These are phyloP conservation scores for Xylaria nigripes DNA, from an alignment of 495 filamentous ascomycete genomes.

Conservation along the genomic window DNA sequence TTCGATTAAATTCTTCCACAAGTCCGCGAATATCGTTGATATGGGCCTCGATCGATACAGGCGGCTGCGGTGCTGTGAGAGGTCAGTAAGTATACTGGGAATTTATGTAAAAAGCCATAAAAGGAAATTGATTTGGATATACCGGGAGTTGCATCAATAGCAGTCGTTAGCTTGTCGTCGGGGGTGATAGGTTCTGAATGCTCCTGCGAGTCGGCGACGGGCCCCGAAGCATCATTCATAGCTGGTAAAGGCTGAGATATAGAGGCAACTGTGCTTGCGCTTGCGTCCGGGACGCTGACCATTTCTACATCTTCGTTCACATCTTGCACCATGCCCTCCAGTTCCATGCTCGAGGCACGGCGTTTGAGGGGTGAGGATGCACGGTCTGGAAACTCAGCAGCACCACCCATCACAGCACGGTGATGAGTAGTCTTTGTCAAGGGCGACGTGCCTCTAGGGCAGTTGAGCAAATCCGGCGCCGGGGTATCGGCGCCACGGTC, in stretches of 20 bases:
- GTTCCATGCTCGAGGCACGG: conserved; percentile 47
- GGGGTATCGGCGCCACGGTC: conserved; percentile 48
- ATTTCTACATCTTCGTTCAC: conserved; percentile 44
- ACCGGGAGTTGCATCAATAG: not conserved
- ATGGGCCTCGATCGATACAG: conserved; percentile 39
- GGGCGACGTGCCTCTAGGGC: conserved; percentile 33
- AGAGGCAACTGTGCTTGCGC: not conserved
- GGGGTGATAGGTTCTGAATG: not conserved
- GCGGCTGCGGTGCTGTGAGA: conserved; percentile 13
- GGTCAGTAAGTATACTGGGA: conserved; percentile 5
- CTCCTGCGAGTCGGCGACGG: not conserved
- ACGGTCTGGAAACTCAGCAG: conserved; percentile 41
- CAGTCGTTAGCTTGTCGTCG: not conserved
- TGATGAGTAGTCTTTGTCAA: conserved; percentile 32
- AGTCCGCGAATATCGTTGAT: conserved; percentile 62
- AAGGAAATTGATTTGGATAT: not conserved
- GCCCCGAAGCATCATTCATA: not conserved
- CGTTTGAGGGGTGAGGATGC: conserved; percentile 50
- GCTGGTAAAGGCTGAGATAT: not conserved
- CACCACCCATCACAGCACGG: conserved; percentile 46
- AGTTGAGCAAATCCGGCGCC: conserved; percentile 14
- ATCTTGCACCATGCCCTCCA: conserved; percentile 22
- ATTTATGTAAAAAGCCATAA: not conserved
- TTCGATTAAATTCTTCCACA: conserved; percentile 41
- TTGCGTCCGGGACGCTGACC: conserved; percentile 27